Evolutionary conservation across 2,329 filamentous ascomycete genomes (phyloP), one percentile per base, ranked within the genome.

Genomic region (Mariannaea sp.): DNA sequence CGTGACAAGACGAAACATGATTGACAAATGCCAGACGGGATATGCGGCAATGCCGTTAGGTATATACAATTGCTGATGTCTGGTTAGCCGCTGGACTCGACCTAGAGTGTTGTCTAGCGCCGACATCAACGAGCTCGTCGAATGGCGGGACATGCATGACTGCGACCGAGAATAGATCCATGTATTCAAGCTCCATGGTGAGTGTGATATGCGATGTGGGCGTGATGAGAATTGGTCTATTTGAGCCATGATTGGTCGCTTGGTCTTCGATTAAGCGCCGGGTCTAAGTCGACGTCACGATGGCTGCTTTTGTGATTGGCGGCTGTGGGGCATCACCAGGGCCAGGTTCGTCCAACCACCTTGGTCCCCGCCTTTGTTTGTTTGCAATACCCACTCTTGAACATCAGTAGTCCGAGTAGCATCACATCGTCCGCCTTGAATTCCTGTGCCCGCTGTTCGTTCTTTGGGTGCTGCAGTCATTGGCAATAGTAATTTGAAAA

Each of bases 21-120:
- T 68, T 68, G 71, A 74, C 73, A 74, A 74, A 72, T 71, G 70
- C 68, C 64, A 69, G 67, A 68, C 68, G 70, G 71, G 64, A 69
- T 54, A 69, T 70, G 71, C 73, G 74, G 75, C 72, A 71, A 68
- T 67, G 39, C 33, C 68, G 74, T 73, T 72, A 73, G 75, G 80
- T 82, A 82, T 81, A 81, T 82, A 81, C 79, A 78, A 59, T 73
- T 79, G 76, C 71, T 80, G 77, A 80, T 71, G 73, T 71, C 71
- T 69, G 67, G 68, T 71, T 71, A 73, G 72, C 70, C 70, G 70
- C 73, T 71, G 69, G 49, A 47, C 53, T 64, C 52, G 70, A 74
- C 54, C 57, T 59, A 64, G 68, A 17, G 29, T 33, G 62, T 55
- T 27, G 47, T 14, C 29, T 55, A 30, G 38, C 55, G 48, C 58